Evolutionary conservation across 306 rosid genomes (phyloP), one percentile per base, ranked within the genome.

Genomic region (Pyrus bretschneideri): DNA sequence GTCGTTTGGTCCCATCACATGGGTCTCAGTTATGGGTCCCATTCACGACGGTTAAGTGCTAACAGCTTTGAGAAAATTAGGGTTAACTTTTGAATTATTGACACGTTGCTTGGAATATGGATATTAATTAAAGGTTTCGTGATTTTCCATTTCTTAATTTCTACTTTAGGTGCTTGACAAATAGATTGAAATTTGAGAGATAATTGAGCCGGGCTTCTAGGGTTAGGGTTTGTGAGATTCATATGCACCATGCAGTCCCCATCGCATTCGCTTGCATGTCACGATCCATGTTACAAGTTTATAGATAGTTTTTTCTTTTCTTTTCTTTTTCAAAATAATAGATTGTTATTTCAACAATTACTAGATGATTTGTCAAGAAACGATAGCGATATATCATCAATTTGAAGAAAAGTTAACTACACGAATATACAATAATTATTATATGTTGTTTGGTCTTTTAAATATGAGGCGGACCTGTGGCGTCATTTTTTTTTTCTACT

Each of bases 1-100:
- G 76, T 76, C 79, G 88, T 83, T 82, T 77, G 23, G 91, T 81
- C 78, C 31, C 63, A 75, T 35, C 78, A 84, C 33, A 13, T 12
- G 74, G 44, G 88, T 70, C 74, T 44, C 59, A 15, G 12, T 29
- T 10, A 33, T 67, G 80, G 86, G 89, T 73, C 89, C 85, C 76
- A 1, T 15, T 10, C 52, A 67, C 65, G 83, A 82, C 81, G 83
- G 79, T 74, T 23, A 38, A 38, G 42, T 38, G 42, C 42, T 38
- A 42, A 42, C 45, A 42, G 11, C 45, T 42, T 63, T 82, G 33
- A 33, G 22, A 19, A 3, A 22, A 25, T 8, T 1, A 7, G 25
- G 55, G 67, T 27, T 25, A 33, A 33, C 54, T 9, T 54, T 1
- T 44, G 15, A 66, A 23, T 27, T 63, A 13, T 44, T 35, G 35